Evolutionary conservation across 2,329 filamentous ascomycete genomes (phyloP), one percentile per base, ranked within the genome.

Genomic region (Curvularia sp.): DNA sequence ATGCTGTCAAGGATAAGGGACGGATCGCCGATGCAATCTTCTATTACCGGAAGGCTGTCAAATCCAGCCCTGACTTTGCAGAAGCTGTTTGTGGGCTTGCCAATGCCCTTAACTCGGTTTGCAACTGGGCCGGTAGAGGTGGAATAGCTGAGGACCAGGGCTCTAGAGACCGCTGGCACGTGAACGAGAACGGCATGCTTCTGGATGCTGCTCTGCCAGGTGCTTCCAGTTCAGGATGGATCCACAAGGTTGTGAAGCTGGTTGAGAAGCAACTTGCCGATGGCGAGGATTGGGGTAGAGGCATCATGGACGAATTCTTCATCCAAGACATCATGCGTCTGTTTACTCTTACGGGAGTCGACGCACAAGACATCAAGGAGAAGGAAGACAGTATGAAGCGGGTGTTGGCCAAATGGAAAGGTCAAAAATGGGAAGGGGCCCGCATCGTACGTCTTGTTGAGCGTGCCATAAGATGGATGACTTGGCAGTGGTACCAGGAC

Each of bases 1-100:
- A 99, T 75, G 95, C 95, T 8, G 93, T 99, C 65, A 99, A 99
- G 77, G 95, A 99, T 75, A 92, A 96, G 67, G 95, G 95, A 2
- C 88, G 91, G 43, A 92, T 98, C 65, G 90, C 88, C 56, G 95
- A 99, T 74, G 95, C 95, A 1, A 98, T 99, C 59, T 80, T 82
- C 26, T 98, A 96, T 75, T 99, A 99, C 80, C 91, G 88, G 70
- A 87, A 93, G 63, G 95, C 95, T 39, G 94, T 99, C 9, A 84
- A 85, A 33, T 88, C 93, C n/a, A 99, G 95, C 67, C 94, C 95
- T 0, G 90, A 96, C 33, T 99, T 99, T 78, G 92, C 95, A 1
- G 95, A 99, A 79, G 95, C 95, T 6, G 94, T 99, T 0, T 99
- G 95, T 76, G 95, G 95, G 7, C 84, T 99, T 52, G 93, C 93